Base-by-base conservation (phyloP, 441 rosid genomes). In the Lagerstroemia fauriei region DNA sequence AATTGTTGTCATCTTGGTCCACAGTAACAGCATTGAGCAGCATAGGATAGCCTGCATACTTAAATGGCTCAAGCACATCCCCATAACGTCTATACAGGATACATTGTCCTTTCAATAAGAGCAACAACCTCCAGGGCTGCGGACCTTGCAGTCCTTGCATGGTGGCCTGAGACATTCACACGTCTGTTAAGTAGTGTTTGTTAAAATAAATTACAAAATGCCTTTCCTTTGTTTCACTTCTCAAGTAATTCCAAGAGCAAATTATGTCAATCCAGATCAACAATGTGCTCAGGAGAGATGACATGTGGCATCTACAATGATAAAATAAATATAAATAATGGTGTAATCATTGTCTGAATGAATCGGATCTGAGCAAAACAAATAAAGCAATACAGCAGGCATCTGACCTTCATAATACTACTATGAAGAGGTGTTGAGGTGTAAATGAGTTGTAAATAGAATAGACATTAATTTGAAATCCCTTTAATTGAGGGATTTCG, bases 111-210 rank as follows among this genome's bases (percentile, higher is more conserved):
- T 90, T 97, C 89, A 97, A 86, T 83, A 97, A 85, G 86, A 97
- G 99, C 91, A 97, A 90, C 87, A 97, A 82, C 90, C 99, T 94
- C 99, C 99, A 97, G 75, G 97, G 91, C 86, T 97, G 99, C 79
- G 99, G 99, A 89, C 99, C 99, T 92, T 95, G 99, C 87, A 97
- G 87, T 69, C 99, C 99, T 97, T 97, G 99, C 95, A 97, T 94
- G 82, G 99, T 95, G 81, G 99, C 98, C 99, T 97, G 81, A 53
- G 10, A 77, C 22, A 78, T 63, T 78, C 47, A 61, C 41, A 53
- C 18, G 22, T 51, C 57, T 53, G 18, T 53, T 53, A 53, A 53
- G 59, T 16, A 78, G 7, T 14, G 13, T 75, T 75, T 75, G 77
- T 50, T 75, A 50, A 32, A 50, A 27, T 51, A 51, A 34, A 7